A percentile compares a stretch with the other conserved stretches of the same genome.
Evolutionary conservation across 345 rosid genomes (phyloP).

Genomic region (Populus deltoides): DNA sequence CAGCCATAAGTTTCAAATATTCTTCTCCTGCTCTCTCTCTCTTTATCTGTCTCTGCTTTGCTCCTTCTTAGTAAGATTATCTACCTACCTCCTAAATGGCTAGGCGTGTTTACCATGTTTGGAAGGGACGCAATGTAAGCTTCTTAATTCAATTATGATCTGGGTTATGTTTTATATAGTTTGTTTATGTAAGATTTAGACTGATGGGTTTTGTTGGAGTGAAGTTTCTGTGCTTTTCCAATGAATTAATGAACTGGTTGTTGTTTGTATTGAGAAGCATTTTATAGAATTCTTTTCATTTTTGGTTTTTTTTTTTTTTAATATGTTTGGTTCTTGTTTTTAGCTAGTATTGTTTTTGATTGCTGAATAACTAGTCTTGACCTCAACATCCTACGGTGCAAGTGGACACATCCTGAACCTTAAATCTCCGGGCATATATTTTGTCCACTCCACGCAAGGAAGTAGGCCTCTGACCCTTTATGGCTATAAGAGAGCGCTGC

Average conservation of each 20-base stretch:
- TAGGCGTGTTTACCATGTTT: constrained; percentile 42
- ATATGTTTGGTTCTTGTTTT: neutral
- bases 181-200: neutral
- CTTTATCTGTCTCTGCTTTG: constrained; percentile 12
- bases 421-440: neutral
- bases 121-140: constrained; percentile 56
- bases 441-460: neutral
- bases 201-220: neutral
- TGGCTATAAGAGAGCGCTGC: neutral
- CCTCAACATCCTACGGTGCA: neutral
- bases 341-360: neutral
- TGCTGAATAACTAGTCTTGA: neutral
- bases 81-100: constrained; percentile 30
- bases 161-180: constrained; percentile 10
- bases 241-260: neutral
- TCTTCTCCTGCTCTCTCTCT: constrained; percentile 2
- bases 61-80: constrained; percentile 7
- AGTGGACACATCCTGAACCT: neutral
- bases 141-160: neutral
- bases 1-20: constrained; percentile 34
- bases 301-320: neutral
- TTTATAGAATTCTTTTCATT: neutral
- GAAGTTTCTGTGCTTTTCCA: neutral
- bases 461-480: neutral
- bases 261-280: neutral